phyloP scores from a whole-genome alignment of 106 monocot genomes.

The Cymbidium sinense region DNA sequence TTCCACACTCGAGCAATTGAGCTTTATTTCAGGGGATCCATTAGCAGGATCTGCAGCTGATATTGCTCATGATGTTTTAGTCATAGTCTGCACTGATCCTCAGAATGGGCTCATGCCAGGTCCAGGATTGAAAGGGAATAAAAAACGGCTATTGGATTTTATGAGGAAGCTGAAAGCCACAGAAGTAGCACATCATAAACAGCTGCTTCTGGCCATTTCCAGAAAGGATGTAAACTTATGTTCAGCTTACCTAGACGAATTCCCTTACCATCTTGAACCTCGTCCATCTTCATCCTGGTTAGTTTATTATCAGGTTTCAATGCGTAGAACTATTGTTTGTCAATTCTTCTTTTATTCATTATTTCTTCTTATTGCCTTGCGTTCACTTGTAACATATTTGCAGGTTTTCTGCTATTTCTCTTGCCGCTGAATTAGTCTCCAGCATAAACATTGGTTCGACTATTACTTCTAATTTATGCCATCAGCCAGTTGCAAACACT shows the following conservation, averaged over 20 bases:
- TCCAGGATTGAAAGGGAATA: constrained; percentile 64
- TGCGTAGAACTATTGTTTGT: background rate
- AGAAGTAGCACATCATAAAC: constrained; percentile 48
- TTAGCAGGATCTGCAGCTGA: constrained; percentile 48
- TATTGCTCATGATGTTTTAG: constrained; percentile 76
- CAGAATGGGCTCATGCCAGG: constrained; percentile 86
- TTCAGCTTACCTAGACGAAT: constrained; percentile 69
- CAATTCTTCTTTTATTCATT: background rate
- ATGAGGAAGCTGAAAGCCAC: constrained; percentile 92
- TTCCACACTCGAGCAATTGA: constrained; percentile 80
- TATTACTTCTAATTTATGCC: constrained; percentile 15
- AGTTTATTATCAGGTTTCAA: constrained; percentile 18
- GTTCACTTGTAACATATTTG: constrained; percentile 17
- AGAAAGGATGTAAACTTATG: constrained; percentile 47
- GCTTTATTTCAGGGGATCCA: constrained; percentile 59
- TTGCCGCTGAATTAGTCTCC: constrained; percentile 76
- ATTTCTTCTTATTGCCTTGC: background rate
- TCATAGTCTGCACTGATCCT: constrained; percentile 85
- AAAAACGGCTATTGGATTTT: constrained; percentile 65
- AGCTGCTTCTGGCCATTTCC: constrained; percentile 70
- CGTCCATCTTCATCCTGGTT: constrained; percentile 56
- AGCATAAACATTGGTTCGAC: constrained; percentile 24
- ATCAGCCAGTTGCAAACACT: constrained; percentile 10
- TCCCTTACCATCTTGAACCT: constrained; percentile 80
- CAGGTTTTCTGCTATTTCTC: constrained; percentile 85